Percentiles rank a stretch among this genome's conserved stretches.
These are phyloP conservation scores for Schizochytrium sp. DNA, from an alignment of 108 stramenopile genomes.

Conservation along the genomic window DNA sequence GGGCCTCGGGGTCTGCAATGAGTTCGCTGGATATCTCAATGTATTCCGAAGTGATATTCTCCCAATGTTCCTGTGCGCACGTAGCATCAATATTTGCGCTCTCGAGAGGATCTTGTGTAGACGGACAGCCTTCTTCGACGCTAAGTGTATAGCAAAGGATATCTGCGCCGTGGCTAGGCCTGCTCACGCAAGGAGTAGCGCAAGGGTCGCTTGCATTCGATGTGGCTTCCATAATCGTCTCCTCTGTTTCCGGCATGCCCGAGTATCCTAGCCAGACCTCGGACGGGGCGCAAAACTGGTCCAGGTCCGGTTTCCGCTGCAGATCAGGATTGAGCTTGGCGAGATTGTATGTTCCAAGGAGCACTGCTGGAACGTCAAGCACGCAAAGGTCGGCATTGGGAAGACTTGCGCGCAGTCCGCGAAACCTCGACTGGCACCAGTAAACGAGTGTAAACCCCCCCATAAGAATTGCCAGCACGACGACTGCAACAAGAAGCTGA, in stretches of 20 bases:
- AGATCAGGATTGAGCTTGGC: not conserved
- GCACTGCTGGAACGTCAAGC: not conserved
- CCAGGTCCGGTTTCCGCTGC: not conserved
- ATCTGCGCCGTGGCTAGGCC: not conserved
- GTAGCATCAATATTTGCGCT: not conserved
- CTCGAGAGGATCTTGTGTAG: not conserved
- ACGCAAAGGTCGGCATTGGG: not conserved
- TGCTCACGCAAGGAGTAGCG: not conserved
- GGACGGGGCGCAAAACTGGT: not conserved
- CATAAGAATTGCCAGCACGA: not conserved
- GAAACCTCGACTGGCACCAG: not conserved
- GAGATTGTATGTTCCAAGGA: not conserved
- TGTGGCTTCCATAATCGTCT: too few species aligned
- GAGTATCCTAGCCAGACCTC: not conserved
- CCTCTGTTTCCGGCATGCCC: not conserved
- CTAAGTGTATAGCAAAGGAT: not conserved
- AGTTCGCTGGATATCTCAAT: not conserved
- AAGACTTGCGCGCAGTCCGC: not conserved
- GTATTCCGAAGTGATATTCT: not conserved
- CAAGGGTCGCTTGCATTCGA: not conserved
- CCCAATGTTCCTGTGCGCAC: not conserved
- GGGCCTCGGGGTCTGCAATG: not conserved
- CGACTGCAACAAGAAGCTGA: not conserved
- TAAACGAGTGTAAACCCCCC: not conserved
- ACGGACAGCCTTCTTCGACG: not conserved